Conservation (phyloP, 2,329 filamentous ascomycete genomes). For the Paraphaeosphaeria sporulosa region DNA sequence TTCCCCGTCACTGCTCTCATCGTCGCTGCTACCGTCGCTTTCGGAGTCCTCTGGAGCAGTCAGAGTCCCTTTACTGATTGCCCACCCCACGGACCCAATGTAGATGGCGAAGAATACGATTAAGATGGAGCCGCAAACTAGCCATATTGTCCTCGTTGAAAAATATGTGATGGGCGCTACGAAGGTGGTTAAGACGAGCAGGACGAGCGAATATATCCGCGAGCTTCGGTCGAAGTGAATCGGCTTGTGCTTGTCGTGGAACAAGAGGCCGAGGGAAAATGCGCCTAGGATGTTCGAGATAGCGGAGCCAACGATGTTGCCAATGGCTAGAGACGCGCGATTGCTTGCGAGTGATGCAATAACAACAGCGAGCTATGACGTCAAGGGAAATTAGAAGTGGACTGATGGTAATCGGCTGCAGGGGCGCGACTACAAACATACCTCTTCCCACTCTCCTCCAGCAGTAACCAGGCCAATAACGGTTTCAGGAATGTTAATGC, state of each 20-base stretch:
- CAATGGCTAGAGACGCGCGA: conserved; percentile 58
- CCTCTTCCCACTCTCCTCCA: conserved; percentile 65
- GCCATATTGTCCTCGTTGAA: conserved; percentile 38
- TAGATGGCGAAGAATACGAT: conserved; percentile 56
- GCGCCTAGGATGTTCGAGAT: conserved; percentile 65
- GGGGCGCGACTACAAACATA: conserved; percentile 27
- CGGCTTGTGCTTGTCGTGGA: conserved; percentile 36
- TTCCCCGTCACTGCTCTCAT: conserved; percentile 7
- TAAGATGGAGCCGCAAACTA: conserved; percentile 49
- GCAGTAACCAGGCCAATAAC: conserved; percentile 61
- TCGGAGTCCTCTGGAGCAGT: conserved; percentile 53
- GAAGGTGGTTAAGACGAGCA: conserved; percentile 53
- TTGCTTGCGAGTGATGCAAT: conserved; percentile 56
- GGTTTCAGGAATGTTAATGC: conserved; percentile 55
- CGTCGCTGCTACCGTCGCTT: conserved; percentile 43
- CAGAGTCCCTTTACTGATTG: conserved; percentile 55
- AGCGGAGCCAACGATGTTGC: conserved; percentile 63
- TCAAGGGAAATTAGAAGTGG: background rate
- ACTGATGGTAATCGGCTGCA: conserved; percentile 1
- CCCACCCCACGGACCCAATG: conserved; percentile 53
- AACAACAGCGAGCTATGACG: conserved; percentile 57
- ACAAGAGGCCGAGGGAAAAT: conserved; percentile 62
- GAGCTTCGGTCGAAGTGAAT: conserved; percentile 58
- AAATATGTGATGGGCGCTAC: conserved; percentile 49
- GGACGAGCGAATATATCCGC: conserved; percentile 56